Percentiles rank a stretch among this genome's conserved stretches.
Conservation (phyloP, 208 protist species). For the Leishmania gerbilli region DNA sequence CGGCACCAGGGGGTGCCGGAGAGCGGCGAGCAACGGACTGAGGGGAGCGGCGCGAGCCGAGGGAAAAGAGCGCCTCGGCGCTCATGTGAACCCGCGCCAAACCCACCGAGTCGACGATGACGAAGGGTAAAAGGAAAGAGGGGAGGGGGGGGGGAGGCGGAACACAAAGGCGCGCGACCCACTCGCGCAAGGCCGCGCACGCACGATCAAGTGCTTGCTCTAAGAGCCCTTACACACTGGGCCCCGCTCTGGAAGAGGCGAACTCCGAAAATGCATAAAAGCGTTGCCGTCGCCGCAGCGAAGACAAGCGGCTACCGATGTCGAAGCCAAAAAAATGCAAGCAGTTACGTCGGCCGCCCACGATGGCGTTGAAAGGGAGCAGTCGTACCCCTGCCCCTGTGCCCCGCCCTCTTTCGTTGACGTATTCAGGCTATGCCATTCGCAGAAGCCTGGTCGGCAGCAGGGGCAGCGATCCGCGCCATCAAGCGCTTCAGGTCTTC, state of each 20-base stretch:
- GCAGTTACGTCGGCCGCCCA: not conserved
- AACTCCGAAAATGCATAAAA: not conserved
- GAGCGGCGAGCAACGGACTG: not conserved
- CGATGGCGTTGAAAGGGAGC: too few relatives aligned
- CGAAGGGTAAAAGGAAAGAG: not conserved
- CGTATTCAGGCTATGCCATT: not conserved
- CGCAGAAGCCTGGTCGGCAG: not conserved
- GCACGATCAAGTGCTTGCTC: not conserved
- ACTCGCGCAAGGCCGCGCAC: not conserved
- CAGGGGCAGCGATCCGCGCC: slow-evolving; percentile 4
- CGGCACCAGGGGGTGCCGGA: not conserved
- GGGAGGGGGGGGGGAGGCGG: too few relatives aligned
- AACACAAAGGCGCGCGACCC: not conserved
- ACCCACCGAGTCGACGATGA: not conserved
- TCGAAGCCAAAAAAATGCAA: not conserved
- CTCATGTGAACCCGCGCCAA: not conserved
- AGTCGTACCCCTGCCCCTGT: not conserved
- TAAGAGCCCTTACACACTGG: not conserved
- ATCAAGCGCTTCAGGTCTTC: slow-evolving; percentile 38
- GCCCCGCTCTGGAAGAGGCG: not conserved
- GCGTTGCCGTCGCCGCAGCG: not conserved
- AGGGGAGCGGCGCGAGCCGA: not conserved
- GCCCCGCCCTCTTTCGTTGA: not conserved
- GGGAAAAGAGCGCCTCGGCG: not conserved
- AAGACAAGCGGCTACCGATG: not conserved